Base-by-base conservation (phyloP, 139 green algal species). In the Chlamydomonas incerta region DNA sequence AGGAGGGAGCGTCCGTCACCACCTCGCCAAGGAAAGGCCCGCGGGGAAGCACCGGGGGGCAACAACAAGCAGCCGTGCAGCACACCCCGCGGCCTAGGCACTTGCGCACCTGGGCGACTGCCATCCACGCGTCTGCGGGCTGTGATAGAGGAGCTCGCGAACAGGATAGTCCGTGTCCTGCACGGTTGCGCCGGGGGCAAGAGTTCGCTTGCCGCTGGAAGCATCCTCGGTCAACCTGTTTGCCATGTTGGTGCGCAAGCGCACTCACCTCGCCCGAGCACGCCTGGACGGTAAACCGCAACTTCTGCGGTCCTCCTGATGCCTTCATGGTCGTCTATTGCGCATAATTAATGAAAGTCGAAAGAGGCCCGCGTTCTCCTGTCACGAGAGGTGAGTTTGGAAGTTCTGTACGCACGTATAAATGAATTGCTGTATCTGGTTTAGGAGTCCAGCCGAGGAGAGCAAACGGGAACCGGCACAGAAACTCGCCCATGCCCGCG, bases 81-180 rank as follows among this genome's bases (percentile, higher is more conserved):
- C 41, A 50, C 24, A 23, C 29, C 63, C 63, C 63, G 63, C 63
- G 63, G 63, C 63, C 55, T 62, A 5, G 17, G 41, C 46, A n/a
- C 28, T 26, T 29, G 9, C 79, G 47, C 60, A 96, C 95, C 95
- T 95, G 24, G 95, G 90, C 37, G 90, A 94, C 82, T 97, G 94
- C 96, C 96, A 98, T 58, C 96, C 96, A 31, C 92, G 79, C 4
- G 93, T 96, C 55, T 98, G 93, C 15, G 91, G 89, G 75, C 86
- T 95, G 79, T 98, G 92, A 52, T 89, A 94, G 15, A 97, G 87
- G 21, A 98, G 91, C 90, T 98, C 95, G 10, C 87, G 84, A 18
- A 92, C 94, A 1, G 95, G 95, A 66, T 96, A 96, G 47, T 97
- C 95, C 4, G 91, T 86, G 82, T 98, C 95, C 93, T 98, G 87